These are phyloP conservation scores for Dryas drummondii DNA, from an alignment of 306 rosid species.

Conservation along the genomic window DNA sequence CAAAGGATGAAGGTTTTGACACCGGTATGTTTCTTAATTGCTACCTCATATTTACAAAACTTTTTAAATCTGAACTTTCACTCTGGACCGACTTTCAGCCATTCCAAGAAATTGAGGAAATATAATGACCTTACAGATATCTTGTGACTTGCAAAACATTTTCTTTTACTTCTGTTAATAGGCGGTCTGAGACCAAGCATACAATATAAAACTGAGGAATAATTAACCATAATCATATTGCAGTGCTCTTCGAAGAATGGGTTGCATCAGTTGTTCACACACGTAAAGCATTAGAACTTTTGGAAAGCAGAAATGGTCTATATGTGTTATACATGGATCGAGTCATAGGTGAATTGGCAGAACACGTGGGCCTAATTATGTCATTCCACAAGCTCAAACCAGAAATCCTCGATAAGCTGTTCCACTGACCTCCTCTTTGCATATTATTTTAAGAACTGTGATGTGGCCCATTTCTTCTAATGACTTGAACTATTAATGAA, in stretches of 20 bases:
- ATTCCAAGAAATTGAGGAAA: slow-evolving; percentile 1
- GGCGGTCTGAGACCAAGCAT: neutral
- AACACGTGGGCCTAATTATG: slow-evolving; percentile 44
- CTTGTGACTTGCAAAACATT: slow-evolving; percentile 11
- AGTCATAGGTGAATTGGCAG: slow-evolving; percentile 62
- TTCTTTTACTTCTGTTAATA: slow-evolving; percentile 1
- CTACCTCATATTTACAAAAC: slow-evolving; percentile 12
- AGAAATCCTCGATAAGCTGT: slow-evolving; percentile 48
- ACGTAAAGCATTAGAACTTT: slow-evolving; percentile 61
- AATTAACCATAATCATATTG: slow-evolving; percentile 18
- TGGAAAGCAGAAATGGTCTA: slow-evolving; percentile 90
- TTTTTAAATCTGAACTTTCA: slow-evolving; percentile 6
- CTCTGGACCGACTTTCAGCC: neutral
- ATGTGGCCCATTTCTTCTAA: neutral
- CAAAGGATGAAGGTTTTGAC: slow-evolving; percentile 62
- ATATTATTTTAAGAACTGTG: neutral
- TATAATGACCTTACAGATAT: neutral
- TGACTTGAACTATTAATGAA: neutral
- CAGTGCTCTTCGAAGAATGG: slow-evolving; percentile 87
- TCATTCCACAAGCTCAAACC: slow-evolving; percentile 57
- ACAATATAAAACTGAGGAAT: slow-evolving; percentile 22
- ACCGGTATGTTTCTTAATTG: slow-evolving; percentile 41
- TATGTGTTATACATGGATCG: slow-evolving; percentile 81
- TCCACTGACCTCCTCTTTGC: slow-evolving; percentile 34
- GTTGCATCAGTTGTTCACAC: slow-evolving; percentile 66